A percentile compares a stretch with the other conserved stretches of the same genome.
phyloP scores from a whole-genome alignment of 2,329 filamentous ascomycete genomes.

The Colletotrichum camelliae region DNA sequence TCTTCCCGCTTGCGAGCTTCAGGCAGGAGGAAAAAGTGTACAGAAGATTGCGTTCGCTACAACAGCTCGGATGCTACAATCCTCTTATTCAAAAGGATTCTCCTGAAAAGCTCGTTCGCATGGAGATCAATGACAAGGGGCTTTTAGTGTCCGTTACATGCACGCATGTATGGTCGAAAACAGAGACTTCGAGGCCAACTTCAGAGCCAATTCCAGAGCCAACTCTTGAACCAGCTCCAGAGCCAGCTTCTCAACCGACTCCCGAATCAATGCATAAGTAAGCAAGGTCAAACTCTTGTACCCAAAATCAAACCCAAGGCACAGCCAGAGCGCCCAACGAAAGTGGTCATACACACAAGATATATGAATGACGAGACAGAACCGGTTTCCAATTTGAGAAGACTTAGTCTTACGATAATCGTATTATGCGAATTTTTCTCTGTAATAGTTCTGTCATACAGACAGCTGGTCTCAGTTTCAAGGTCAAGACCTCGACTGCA shows the following conservation, averaged over 20 bases:
- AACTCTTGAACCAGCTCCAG: background rate
- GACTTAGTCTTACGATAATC: background rate
- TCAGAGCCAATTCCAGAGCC: background rate
- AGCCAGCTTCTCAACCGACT: background rate
- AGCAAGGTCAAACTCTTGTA: background rate
- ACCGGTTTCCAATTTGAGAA: background rate
- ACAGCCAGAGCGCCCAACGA: too few relatives aligned
- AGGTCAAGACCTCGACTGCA: background rate
- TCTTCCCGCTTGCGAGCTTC: background rate
- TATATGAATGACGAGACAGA: background rate
- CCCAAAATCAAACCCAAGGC: background rate
- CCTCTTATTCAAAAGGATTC: background rate
- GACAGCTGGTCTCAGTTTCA: background rate
- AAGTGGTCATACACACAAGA: background rate
- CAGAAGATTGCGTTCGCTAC: background rate
- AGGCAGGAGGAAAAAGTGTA: background rate
- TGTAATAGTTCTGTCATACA: background rate
- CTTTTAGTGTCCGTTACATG: background rate
- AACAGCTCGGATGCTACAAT: background rate
- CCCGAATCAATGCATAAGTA: background rate
- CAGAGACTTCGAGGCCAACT: background rate
- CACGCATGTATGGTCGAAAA: background rate
- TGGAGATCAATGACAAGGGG: background rate
- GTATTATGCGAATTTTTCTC: background rate
- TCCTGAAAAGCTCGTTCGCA: background rate